Evolutionary conservation across 2,329 filamentous ascomycete genomes (phyloP), one percentile per base, ranked within the genome.

Genomic region (Cercospora sesami): DNA sequence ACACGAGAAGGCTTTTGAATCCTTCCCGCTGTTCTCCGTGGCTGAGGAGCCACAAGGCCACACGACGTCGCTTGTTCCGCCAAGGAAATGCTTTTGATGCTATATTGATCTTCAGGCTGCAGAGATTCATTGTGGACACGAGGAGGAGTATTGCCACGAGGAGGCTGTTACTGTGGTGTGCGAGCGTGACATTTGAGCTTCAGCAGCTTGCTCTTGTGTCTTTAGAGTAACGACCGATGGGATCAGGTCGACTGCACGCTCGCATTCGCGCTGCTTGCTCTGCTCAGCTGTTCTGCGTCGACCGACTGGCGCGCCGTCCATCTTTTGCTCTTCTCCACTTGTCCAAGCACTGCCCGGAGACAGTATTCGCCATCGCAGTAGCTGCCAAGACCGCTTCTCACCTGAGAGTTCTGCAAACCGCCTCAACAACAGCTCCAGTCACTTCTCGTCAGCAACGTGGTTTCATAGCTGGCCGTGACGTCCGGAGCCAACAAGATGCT

Each of bases 71-170:
- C n/a, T 18, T 18, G 26, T 30, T 59, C 28, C 55, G 55, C 55
- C 28, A 31, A 31, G 55, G 18, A 23, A n/a, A 59, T 31, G n/a
- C 55, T 18, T 33, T 18, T 21, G 55, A 18, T 59, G 31, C 55
- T 59, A 59, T 33, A 59, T 59, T 59, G 31, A 59, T 59, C 55
- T 33, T n/a, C 4, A 59, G 10, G 55, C 31, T 59, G 55, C 16
- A 2, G 18, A 21, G 8, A 3, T 5, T 12, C 5, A 1, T 36
- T 33, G 30, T 33, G 16, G 18, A 59, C n/a, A 59, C 28, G 55
- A 59, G 36, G 55, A 23, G 26, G 28, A 33, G 28, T 33, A 33
- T 53, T 53, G 48, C 28, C 55, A 33, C 55, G 28, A 33, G 28
- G 28, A 59, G 2, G 4, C 30, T 36, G 30, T 31, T 12, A 59